These are phyloP conservation scores for Malus hybrid DNA, from an alignment of 331 rosid species.

Conservation along the genomic window DNA sequence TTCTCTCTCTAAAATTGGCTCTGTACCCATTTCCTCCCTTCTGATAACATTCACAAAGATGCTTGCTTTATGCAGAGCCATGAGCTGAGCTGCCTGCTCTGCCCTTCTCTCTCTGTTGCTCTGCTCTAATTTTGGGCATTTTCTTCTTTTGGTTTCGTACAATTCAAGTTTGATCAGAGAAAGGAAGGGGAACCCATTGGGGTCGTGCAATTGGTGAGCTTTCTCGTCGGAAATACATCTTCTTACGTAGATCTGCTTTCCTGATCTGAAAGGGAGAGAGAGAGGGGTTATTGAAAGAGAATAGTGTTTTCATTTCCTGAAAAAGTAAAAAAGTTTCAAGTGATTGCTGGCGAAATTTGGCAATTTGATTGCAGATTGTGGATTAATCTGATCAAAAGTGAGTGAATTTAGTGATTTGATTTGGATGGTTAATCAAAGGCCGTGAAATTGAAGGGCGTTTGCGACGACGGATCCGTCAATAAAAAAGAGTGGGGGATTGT, in stretches of 20 bases:
- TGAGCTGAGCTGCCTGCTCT: conserved; percentile 1
- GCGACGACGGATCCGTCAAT: conserved; percentile 82
- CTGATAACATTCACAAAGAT: neutral
- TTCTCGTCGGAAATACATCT: conserved; percentile 10
- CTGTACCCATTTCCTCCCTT: neutral
- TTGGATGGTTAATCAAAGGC: neutral
- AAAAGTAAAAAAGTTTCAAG: neutral
- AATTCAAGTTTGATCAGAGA: conserved; percentile 11
- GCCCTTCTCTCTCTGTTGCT: neutral
- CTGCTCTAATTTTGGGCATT: neutral
- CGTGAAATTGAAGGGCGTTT: neutral
- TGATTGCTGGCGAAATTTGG: neutral
- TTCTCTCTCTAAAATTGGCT: conserved; percentile 6
- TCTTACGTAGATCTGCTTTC: conserved; percentile 34
- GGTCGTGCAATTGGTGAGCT: neutral
- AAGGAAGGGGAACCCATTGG: neutral
- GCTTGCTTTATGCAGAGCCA: neutral
- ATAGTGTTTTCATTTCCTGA: neutral
- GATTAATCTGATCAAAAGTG: neutral
- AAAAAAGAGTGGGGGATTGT: conserved; percentile 28
- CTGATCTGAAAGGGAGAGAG: neutral
- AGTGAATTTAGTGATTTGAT: neutral
- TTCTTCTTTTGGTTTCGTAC: neutral
- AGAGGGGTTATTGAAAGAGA: neutral
- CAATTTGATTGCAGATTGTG: neutral